Conservation (phyloP, 768 basidiomycete genomes). For the Lanmaoa rubissima region DNA sequence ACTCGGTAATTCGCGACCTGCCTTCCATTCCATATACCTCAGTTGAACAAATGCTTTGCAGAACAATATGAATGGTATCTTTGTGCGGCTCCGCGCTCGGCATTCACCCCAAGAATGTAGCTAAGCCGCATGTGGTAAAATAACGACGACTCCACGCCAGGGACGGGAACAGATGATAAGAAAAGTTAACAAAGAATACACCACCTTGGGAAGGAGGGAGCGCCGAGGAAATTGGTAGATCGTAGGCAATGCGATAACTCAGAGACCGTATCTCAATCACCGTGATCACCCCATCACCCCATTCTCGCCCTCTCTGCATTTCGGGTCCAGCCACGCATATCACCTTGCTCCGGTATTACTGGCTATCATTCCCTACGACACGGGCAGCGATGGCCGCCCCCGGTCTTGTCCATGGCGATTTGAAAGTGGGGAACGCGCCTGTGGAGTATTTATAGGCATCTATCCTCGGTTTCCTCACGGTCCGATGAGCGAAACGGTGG, state of each 20-base stretch:
- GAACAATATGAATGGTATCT: neutral
- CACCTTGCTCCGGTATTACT: neutral
- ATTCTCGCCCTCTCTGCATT: neutral
- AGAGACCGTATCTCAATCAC: conserved; percentile 10
- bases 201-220: conserved; percentile 16
- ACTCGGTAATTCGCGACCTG: neutral
- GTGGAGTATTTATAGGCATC: neutral
- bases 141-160: conserved; percentile 1
- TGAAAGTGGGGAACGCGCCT: neutral
- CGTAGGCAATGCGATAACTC: conserved; percentile 8
- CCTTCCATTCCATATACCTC: conserved; percentile 19
- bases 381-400: neutral
- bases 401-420: neutral
- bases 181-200: neutral
- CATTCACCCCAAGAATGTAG: conserved; percentile 13
- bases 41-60: conserved; percentile 5
- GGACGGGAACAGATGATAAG: neutral
- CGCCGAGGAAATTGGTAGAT: conserved; percentile 15
- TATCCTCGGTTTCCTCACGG: neutral
- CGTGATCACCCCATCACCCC: conserved; percentile 4
- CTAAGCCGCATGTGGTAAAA: neutral
- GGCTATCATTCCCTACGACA: neutral
- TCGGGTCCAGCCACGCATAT: neutral
- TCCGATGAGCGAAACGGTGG: neutral
- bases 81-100: conserved; percentile 5